These are phyloP conservation scores for Fistulina hepatica DNA, from an alignment of 1,284 basidiomycete genomes.

Conservation along the genomic window DNA sequence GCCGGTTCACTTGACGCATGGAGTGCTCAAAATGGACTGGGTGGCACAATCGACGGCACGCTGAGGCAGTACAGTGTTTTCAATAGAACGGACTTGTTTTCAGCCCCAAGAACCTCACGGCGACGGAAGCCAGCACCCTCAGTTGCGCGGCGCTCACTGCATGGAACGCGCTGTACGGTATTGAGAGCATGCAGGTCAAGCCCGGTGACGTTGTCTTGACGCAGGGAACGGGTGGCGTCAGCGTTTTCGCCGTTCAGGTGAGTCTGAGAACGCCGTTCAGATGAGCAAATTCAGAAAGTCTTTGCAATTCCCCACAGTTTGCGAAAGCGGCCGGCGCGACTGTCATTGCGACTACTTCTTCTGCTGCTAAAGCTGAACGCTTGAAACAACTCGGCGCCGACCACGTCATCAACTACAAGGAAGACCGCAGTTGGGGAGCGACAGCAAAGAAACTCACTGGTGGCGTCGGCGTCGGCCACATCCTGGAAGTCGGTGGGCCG, in stretches of 20 bases:
- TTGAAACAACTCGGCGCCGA: slow-evolving; percentile 77
- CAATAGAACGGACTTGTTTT: too few relatives aligned
- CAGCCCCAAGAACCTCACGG: too few relatives aligned
- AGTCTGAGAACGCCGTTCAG: too few relatives aligned
- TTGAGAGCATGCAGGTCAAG: slow-evolving; percentile 15
- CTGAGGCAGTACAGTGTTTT: too few relatives aligned
- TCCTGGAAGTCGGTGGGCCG: slow-evolving; percentile 16
- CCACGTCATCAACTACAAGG: slow-evolving; percentile 76
- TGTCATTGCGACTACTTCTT: slow-evolving; percentile 91
- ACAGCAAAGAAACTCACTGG: slow-evolving; percentile 14
- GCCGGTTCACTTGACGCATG: too few relatives aligned
- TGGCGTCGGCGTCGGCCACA: slow-evolving; percentile 3
- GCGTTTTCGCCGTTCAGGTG: slow-evolving; percentile 18
- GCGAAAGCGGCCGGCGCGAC: too few relatives aligned
- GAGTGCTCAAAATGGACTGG: too few relatives aligned
- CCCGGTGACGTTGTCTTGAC: slow-evolving; percentile 19
- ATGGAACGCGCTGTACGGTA: slow-evolving; percentile 23
- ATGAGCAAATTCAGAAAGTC: too few relatives aligned
- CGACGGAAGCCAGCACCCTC: too few relatives aligned
- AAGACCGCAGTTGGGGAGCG: slow-evolving; percentile 21
- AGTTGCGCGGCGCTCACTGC: slow-evolving; percentile 26
- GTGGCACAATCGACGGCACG: too few relatives aligned
- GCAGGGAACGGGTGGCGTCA: slow-evolving; percentile 28
- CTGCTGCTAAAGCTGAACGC: slow-evolving; percentile 73
- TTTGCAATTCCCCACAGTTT: too few relatives aligned